These are phyloP conservation scores for Xylariaceae sp. DNA, from an alignment of 2,329 filamentous ascomycete species.

Conservation along the genomic window DNA sequence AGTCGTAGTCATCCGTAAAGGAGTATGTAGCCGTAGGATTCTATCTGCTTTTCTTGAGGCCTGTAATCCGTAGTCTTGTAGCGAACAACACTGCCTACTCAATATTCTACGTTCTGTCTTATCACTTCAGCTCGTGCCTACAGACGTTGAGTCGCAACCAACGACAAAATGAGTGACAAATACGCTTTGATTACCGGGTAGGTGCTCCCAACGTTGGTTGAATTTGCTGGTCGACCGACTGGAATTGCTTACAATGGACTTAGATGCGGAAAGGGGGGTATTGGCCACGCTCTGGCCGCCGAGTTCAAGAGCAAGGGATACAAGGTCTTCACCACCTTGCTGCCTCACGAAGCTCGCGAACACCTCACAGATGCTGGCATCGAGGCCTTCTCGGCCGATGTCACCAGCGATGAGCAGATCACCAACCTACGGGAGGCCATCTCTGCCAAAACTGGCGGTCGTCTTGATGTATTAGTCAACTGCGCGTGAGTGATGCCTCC, in stretches of 20 bases:
- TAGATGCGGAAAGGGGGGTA: constrained; percentile 21
- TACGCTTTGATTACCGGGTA: constrained; percentile 3
- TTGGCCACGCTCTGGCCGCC: constrained; percentile 18
- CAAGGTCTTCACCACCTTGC: constrained; percentile 16
- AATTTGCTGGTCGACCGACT: background rate
- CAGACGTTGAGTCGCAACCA: background rate
- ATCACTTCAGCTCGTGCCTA: too few species aligned
- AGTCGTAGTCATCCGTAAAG: background rate
- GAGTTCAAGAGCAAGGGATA: constrained; percentile 10
- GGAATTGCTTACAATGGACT: background rate
- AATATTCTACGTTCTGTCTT: too few species aligned
- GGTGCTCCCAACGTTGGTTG: background rate
- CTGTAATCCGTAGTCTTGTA: background rate
- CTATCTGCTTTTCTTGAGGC: too few species aligned
- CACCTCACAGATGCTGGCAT: constrained; percentile 17
- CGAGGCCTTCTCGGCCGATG: constrained; percentile 9
- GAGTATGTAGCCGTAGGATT: too few species aligned
- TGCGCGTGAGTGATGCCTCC: constrained; percentile 16
- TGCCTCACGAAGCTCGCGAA: constrained; percentile 11
- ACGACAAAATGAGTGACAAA: background rate
- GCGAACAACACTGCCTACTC: background rate
- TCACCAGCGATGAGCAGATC: constrained; percentile 18
- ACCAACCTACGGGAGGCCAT: background rate
- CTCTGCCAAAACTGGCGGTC: background rate
- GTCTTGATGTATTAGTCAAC: constrained; percentile 10